phyloP scores from a whole-genome alignment of 352 stramenopile genomes.

The Pythium apleroticum region DNA sequence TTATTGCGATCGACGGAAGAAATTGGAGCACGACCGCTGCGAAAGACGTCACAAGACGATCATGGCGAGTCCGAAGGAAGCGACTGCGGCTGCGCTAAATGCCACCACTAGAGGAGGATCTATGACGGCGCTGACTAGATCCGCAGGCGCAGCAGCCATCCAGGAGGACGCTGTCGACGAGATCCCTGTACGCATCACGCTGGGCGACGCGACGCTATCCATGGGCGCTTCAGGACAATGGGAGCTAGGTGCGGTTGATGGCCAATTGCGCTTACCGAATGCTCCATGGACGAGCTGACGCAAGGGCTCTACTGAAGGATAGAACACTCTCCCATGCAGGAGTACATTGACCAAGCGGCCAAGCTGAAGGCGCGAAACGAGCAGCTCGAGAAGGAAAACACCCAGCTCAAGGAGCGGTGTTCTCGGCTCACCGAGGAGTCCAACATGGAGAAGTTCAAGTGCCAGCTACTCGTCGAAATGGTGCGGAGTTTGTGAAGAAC shows the following conservation, averaged over 20 bases:
- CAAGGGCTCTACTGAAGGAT: background rate
- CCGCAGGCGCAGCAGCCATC: background rate
- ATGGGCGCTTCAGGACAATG: constrained; percentile 50
- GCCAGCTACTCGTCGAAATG: constrained; percentile 86
- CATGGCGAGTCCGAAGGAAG: constrained; percentile 30
- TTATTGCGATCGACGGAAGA: constrained; percentile 1
- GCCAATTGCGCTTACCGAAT: background rate
- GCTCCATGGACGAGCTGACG: background rate
- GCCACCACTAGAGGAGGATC: background rate
- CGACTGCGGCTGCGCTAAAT: background rate
- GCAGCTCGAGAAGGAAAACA: constrained; percentile 61
- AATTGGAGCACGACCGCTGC: constrained; percentile 3
- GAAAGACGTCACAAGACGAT: background rate
- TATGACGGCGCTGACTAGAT: background rate
- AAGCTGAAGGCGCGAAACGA: constrained; percentile 46
- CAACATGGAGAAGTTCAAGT: constrained; percentile 90
- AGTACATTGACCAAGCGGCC: constrained; percentile 34
- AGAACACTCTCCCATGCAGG: constrained; percentile 64
- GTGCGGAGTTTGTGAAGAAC: constrained; percentile 9
- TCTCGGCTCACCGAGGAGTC: constrained; percentile 68
- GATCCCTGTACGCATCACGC: constrained; percentile 63
- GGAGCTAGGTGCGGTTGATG: constrained; percentile 51
- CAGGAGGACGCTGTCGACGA: constrained; percentile 18
- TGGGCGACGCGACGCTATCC: constrained; percentile 51
- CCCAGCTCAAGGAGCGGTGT: constrained; percentile 54